Conservation (phyloP, 768 basidiomycete genomes). For the Fomitopsis serialis region DNA sequence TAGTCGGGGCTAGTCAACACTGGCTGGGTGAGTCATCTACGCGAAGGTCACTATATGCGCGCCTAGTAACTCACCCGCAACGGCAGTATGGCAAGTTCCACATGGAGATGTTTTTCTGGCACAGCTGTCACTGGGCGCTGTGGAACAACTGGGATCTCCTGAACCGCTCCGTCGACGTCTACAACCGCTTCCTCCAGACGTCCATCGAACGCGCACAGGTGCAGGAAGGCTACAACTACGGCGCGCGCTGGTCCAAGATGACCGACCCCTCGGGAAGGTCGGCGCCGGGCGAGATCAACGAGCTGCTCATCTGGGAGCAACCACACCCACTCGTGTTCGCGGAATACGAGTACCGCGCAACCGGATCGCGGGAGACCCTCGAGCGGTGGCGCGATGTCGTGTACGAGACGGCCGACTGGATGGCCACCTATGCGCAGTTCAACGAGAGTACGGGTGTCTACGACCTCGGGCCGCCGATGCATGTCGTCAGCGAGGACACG, state of each 20-base stretch:
- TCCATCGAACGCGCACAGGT: slow-evolving; percentile 44
- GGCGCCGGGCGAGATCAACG: slow-evolving; percentile 56
- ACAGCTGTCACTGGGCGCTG: slow-evolving; percentile 51
- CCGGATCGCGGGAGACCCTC: slow-evolving; percentile 31
- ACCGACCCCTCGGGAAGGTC: slow-evolving; percentile 55
- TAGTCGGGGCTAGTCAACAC: slow-evolving; percentile 52
- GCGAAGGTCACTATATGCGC: no score
- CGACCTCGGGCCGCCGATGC: slow-evolving; percentile 58
- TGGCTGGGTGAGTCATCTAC: slow-evolving; percentile 41
- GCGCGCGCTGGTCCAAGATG: slow-evolving; percentile 65
- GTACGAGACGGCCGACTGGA: slow-evolving; percentile 52
- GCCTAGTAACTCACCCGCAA: neutral
- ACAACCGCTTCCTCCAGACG: slow-evolving; percentile 41
- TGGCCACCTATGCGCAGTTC: slow-evolving; percentile 50
- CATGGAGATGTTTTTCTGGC: slow-evolving; percentile 62
- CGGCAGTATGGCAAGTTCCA: slow-evolving; percentile 45
- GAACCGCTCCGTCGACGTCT: slow-evolving; percentile 37
- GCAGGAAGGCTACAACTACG: slow-evolving; percentile 46
- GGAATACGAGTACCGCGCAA: slow-evolving; percentile 47
- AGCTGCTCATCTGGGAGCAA: slow-evolving; percentile 60
- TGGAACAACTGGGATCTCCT: slow-evolving; percentile 59
- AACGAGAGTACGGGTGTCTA: slow-evolving; percentile 42
- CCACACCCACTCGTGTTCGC: slow-evolving; percentile 56
- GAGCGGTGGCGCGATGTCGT: slow-evolving; percentile 49
- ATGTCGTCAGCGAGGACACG: slow-evolving; percentile 52